Evolutionary conservation across 257 asterid genomes (phyloP).

Genomic region (Capsicum rhomboideum): DNA sequence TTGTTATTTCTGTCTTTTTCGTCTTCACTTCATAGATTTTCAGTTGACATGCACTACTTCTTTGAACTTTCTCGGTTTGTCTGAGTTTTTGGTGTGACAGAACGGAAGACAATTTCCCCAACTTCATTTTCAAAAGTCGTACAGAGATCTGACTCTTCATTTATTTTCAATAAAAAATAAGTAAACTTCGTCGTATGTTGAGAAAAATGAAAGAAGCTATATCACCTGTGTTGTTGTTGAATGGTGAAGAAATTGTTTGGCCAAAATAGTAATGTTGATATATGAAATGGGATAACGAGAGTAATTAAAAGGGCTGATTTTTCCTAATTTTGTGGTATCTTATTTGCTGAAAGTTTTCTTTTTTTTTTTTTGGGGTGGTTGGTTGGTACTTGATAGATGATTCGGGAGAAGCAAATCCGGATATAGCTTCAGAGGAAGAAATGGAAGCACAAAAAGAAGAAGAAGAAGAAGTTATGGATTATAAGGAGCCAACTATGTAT

Average conservation of each 20-base stretch:
- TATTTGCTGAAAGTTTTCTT: not conserved
- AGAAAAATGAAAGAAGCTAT: too few relatives aligned
- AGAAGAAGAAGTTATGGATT: slow-evolving; percentile 16
- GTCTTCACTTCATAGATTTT: too few relatives aligned
- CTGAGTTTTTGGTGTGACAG: too few relatives aligned
- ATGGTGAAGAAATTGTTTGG: not conserved
- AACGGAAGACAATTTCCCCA: too few relatives aligned
- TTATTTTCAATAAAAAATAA: too few relatives aligned
- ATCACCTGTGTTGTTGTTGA: too few relatives aligned
- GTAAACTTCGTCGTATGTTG: too few relatives aligned
- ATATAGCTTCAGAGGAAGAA: slow-evolving; percentile 25
- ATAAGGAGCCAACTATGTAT: slow-evolving; percentile 34
- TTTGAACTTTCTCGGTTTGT: too few relatives aligned
- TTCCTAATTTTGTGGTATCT: not conserved
- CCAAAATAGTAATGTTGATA: not conserved
- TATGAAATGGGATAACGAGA: not conserved
- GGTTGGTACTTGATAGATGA: slow-evolving; percentile 16
- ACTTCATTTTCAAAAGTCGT: too few relatives aligned
- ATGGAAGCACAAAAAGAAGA: slow-evolving; percentile 3
- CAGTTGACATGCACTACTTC: too few relatives aligned
- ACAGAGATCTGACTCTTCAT: too few relatives aligned
- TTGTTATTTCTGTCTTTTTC: too few relatives aligned
- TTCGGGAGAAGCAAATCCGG: slow-evolving; percentile 18
- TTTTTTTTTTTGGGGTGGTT: not conserved
- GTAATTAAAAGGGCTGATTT: not conserved